Evolutionary conservation across 768 basidiomycete genomes (phyloP), one percentile per base, ranked within the genome.

Genomic region (Goffeauzyma gilvescens): DNA sequence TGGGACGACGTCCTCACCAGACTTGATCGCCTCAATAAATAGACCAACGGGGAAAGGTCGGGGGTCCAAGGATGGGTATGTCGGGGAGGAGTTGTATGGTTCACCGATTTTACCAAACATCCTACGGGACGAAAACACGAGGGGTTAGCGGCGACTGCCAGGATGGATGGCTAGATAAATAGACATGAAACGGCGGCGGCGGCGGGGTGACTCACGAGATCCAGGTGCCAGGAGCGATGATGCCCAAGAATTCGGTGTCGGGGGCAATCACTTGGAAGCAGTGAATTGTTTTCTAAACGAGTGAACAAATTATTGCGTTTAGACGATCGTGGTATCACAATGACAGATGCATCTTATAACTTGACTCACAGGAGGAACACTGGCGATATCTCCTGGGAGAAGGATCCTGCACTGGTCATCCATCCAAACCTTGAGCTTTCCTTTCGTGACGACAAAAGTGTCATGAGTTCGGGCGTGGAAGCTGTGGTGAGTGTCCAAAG

Each of bases 11-110:
- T 48, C 46, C 21, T 48, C 26, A 6, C 46, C 46, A 17, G 40
- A 32, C 46, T 48, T 48, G 36, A 48, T 41, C 6, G 30, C 40
- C 46, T 48, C 46, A 36, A 48, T 48, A 15, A 48, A 40, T 35
- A 41, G 31, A 22, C 26, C 27, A 5, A 42, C 40, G 25, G 41
- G 40, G 40, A 48, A 48, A 26, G 46, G 41, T 23, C 40, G 32
- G 8, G 22, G 23, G 22, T 48, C 40, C 27, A 35, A 38, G 24
- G 36, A 33, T 14, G 41, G 41, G 30, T 42, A 48, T 17, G 46
- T 48, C 6, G 46, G 46, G 3, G 32, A 30, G 8, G 17, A 2
- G 23, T 32, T 41, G 35, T 35, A 42, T n/a, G 46, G 46, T 32
- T 48, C 46, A 8, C 46, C 46, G 34, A 48, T 41, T 21, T 37